Conservation (phyloP, 2,329 filamentous ascomycete species). For the Corynespora cassiicola region DNA sequence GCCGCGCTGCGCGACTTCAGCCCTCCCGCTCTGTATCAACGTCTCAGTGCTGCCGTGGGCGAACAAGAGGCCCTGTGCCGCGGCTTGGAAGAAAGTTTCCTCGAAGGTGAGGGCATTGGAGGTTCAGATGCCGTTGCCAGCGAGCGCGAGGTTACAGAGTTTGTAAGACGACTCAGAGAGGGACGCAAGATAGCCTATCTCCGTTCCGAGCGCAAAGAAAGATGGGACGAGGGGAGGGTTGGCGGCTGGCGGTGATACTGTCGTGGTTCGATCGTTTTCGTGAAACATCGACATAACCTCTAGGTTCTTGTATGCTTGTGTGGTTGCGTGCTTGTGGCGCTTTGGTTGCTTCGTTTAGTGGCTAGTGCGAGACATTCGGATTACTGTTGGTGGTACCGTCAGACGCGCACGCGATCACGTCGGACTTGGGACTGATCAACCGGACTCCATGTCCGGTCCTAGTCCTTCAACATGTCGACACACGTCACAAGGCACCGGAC, state of each 20-base stretch:
- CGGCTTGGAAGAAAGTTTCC: slow-evolving; percentile 90
- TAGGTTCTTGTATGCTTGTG: too few relatives aligned
- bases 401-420: too few relatives aligned
- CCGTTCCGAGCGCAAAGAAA: slow-evolving; percentile 83
- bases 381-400: too few relatives aligned
- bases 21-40: slow-evolving; percentile 84
- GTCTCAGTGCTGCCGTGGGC: slow-evolving; percentile 74
- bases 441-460: too few relatives aligned
- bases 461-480: too few relatives aligned
- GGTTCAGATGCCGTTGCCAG: slow-evolving; percentile 60
- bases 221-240: slow-evolving; percentile 95
- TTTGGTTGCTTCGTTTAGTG: too few relatives aligned
- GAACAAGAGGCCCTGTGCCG: slow-evolving; percentile 84
- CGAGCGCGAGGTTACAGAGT: slow-evolving; percentile 85
- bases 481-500: too few relatives aligned
- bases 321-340: too few relatives aligned
- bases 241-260: slow-evolving; percentile 85
- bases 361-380: too few relatives aligned
- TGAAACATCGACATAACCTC: too few relatives aligned
- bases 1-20: slow-evolving; percentile 82
- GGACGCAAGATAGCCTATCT: slow-evolving; percentile 80
- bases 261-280: too few relatives aligned
- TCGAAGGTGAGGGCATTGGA: slow-evolving; percentile 64
- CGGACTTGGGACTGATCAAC: too few relatives aligned
- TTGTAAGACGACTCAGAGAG: slow-evolving; percentile 81